Evolutionary conservation across 495 filamentous ascomycete species (phyloP).

Genomic region (Daldinia concentrica): DNA sequence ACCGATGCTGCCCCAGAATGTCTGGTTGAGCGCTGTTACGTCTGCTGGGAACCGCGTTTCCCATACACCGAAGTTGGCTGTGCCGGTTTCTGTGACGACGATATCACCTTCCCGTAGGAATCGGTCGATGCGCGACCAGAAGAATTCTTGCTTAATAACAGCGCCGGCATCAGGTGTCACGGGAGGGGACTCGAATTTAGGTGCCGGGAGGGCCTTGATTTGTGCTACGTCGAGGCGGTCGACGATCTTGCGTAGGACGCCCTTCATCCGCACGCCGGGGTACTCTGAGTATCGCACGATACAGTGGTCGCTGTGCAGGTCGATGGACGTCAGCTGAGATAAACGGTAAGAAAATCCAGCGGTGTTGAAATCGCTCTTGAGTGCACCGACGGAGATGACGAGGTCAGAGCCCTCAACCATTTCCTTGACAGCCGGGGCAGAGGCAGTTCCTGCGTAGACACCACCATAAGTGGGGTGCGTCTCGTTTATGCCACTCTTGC

Average conservation of each 20-base stretch:
- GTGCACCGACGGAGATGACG: conserved; percentile 82
- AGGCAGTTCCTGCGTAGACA: conserved; percentile 87
- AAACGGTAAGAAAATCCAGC: conserved; percentile 87
- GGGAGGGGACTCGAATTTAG: conserved; percentile 61
- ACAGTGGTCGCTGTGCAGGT: conserved; percentile 83
- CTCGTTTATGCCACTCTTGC: conserved; percentile 88
- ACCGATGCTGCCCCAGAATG: conserved; percentile 90
- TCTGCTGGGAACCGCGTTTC: conserved; percentile 81
- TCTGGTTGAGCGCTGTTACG: conserved; percentile 81
- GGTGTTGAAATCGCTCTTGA: conserved; percentile 91
- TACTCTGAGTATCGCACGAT: conserved; percentile 84
- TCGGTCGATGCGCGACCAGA: conserved; percentile 84
- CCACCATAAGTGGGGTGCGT: conserved; percentile 78
- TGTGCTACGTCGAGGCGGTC: conserved; percentile 66
- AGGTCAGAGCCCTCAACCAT: conserved; percentile 83
- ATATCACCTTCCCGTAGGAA: conserved; percentile 81
- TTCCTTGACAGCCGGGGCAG: conserved; percentile 72
- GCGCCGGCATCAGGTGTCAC: conserved; percentile 48
- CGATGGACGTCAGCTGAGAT: conserved; percentile 83
- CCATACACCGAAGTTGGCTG: conserved; percentile 89
- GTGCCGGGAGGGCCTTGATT: conserved; percentile 57
- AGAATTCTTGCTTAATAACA: conserved; percentile 81
- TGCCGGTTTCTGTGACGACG: conserved; percentile 89
- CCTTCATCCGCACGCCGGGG: conserved; percentile 83
- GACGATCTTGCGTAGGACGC: conserved; percentile 80